phyloP scores from a whole-genome alignment of 176 grass and related monocot species.

The Sorghum bicolor region Sorghum_bicolor_NCBIv3 NC_012879.2:4360001-4360500 shows the following conservation, averaged over 20 bases:
- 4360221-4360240: constrained; percentile 55
- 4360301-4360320: not conserved
- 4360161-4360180: constrained; percentile 51
- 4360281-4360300: not conserved
- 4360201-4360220: constrained; percentile 79
- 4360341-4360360: not conserved
- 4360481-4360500: too few species aligned
- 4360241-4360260: not conserved
- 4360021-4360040: constrained; percentile 73
- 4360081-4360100: constrained; percentile 79
- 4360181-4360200: constrained; percentile 55
- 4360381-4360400: not conserved
- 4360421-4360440: too few species aligned
- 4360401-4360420: not conserved
- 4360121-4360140: constrained; percentile 93
- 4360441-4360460: too few species aligned
- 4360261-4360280: constrained; percentile 10
- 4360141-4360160: constrained; percentile 84
- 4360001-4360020: constrained; percentile 82
- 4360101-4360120: constrained; percentile 62
- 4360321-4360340: not conserved
- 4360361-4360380: not conserved
- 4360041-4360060: constrained; percentile 77
- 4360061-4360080: constrained; percentile 64
- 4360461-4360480: too few species aligned